Percentiles rank a stretch among this genome's conserved stretches.
phyloP scores from a whole-genome alignment of 129 eudicot genomes.

The Flaveria trinervia region DNA sequence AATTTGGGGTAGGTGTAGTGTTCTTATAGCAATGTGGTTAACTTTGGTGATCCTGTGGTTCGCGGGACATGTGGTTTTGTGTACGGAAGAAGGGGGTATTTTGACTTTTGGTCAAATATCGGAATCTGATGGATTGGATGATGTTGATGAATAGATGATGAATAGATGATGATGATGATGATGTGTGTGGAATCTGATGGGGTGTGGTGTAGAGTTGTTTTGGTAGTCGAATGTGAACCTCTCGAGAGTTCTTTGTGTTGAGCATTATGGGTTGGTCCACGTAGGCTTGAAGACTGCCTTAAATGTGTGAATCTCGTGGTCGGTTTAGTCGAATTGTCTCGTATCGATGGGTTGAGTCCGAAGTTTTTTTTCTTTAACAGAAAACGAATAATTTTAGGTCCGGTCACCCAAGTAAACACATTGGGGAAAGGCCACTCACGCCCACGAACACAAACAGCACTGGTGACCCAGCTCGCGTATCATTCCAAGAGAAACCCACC shows the following conservation, averaged over 20 bases:
- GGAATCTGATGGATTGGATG: not conserved
- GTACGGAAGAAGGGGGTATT: constrained; percentile 3
- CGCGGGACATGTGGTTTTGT: constrained; percentile 10
- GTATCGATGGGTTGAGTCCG: no score
- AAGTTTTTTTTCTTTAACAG: no score
- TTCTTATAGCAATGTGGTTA: constrained; percentile 11
- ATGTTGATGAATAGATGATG: not conserved
- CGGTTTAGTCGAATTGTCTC: no score
- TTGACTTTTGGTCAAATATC: constrained; percentile 10
- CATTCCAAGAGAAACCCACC: no score
- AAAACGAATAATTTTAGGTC: no score
- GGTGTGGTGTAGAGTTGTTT: no score
- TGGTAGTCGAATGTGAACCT: not conserved
- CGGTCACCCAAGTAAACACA: no score
- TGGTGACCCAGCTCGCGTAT: no score
- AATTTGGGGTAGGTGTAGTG: constrained; percentile 11
- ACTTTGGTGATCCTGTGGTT: constrained; percentile 13
- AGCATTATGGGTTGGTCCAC: constrained; percentile 21
- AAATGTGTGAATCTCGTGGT: not conserved
- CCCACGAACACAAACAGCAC: no score
- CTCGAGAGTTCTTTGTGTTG: not conserved
- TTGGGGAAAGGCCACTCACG: no score
- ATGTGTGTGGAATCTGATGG: not conserved
- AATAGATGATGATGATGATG: not conserved
- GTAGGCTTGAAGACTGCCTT: not conserved